These are phyloP conservation scores for Tirmania nivea DNA, from an alignment of 495 filamentous ascomycete genomes.

Conservation along the genomic window DNA sequence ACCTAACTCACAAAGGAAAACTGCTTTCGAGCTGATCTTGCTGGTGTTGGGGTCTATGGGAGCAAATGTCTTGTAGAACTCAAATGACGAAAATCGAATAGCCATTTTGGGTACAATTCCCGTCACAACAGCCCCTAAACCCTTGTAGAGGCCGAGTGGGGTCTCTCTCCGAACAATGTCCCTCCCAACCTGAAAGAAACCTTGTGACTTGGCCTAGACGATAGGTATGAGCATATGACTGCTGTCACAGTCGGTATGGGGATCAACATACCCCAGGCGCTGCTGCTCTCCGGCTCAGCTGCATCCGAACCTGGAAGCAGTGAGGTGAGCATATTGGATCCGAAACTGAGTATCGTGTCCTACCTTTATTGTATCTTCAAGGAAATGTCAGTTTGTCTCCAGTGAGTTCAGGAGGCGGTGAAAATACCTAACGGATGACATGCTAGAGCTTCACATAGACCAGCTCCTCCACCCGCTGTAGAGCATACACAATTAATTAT, in stretches of 20 bases:
- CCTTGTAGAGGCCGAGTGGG: slow-evolving; percentile 84
- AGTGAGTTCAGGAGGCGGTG: background rate
- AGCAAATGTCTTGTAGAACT: slow-evolving; percentile 55
- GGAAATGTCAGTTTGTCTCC: too few relatives aligned
- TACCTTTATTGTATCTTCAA: slow-evolving; percentile 61
- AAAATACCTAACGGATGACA: slow-evolving; percentile 81
- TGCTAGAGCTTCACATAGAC: slow-evolving; percentile 96
- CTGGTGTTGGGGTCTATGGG: slow-evolving; percentile 30
- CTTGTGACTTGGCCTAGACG: slow-evolving; percentile 44
- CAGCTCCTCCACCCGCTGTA: slow-evolving; percentile 84
- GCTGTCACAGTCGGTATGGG: background rate
- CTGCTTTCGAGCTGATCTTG: slow-evolving; percentile 44
- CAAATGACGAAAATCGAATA: slow-evolving; percentile 94
- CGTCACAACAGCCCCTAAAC: slow-evolving; percentile 81
- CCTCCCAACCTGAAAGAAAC: slow-evolving; percentile 66
- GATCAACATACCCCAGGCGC: slow-evolving; percentile 45
- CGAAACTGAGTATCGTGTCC: too few relatives aligned
- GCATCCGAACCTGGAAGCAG: slow-evolving; percentile 72
- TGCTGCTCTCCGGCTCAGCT: slow-evolving; percentile 70
- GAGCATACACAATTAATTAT: background rate
- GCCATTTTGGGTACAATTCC: slow-evolving; percentile 99
- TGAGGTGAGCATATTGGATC: too few relatives aligned
- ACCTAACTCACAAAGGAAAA: slow-evolving; percentile 47
- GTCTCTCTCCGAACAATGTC: slow-evolving; percentile 83
- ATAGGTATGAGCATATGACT: slow-evolving; percentile 4